Conservation (phyloP, 208 protist genomes). For the Wallacemonas collosoma region DNA sequence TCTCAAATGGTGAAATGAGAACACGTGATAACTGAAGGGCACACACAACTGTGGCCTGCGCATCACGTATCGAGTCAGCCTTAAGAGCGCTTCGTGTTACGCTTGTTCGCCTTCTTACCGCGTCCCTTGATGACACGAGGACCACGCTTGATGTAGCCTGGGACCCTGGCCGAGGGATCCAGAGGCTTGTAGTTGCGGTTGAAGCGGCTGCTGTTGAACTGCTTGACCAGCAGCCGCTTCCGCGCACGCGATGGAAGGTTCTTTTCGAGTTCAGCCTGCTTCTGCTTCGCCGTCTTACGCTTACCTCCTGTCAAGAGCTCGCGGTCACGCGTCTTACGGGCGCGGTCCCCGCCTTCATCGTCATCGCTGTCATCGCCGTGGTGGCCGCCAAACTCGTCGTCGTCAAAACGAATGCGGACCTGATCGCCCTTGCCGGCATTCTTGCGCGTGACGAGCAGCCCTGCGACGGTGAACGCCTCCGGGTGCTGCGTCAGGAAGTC, state of each 20-base stretch:
- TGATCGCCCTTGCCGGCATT: constrained; percentile 61
- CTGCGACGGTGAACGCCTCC: constrained; percentile 66
- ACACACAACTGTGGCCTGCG: no score
- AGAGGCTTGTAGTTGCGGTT: constrained; percentile 87
- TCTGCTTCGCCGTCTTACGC: constrained; percentile 18
- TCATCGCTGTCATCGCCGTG: constrained; percentile 42
- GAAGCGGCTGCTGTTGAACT: constrained; percentile 73
- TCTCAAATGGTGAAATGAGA: not conserved
- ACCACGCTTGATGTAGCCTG: constrained; percentile 77
- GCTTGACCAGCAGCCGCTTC: constrained; percentile 65
- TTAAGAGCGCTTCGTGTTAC: constrained; percentile 56
- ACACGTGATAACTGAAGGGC: no score
- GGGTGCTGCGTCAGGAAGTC: constrained; percentile 74
- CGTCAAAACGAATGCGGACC: constrained; percentile 79
- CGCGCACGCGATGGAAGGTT: constrained; percentile 64
- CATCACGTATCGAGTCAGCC: not conserved
- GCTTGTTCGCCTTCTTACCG: constrained; percentile 86
- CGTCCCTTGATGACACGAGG: constrained; percentile 80
- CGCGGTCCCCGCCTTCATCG: constrained; percentile 21
- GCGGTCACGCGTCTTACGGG: constrained; percentile 62
- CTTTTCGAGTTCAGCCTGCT: constrained; percentile 22
- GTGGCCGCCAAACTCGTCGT: constrained; percentile 30
- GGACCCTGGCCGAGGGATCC: constrained; percentile 75
- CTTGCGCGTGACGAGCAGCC: constrained; percentile 70
- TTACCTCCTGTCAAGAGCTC: constrained; percentile 61